Evolutionary conservation across 2,329 filamentous ascomycete genomes (phyloP), one percentile per base, ranked within the genome.

Genomic region (Cordyceps fumosorosea): DNA sequence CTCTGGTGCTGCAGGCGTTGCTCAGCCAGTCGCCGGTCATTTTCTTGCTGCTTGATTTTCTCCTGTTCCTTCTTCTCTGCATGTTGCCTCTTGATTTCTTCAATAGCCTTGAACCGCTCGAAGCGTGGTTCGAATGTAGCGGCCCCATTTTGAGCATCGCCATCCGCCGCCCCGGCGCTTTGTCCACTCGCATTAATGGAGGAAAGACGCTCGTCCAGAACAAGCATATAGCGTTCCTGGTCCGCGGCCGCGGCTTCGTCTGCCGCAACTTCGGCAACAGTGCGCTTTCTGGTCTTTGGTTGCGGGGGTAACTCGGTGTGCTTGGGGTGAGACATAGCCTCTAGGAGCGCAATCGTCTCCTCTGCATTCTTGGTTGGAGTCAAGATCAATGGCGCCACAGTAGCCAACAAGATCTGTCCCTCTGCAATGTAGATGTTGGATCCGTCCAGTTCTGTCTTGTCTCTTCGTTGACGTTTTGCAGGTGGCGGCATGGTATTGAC

Each of bases 231-330:
- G 53, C 91, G 85, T 75, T 99, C 93, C 66, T 91, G 87, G 63
- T 92, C 90, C 24, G 93, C 93, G 0, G 92, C 91, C 64, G 91
- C 82, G 1, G 95, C 93, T 76, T 99, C 93, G 70, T 99, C 95
- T 8, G 93, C 93, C 10, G 91, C 95, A 78, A 98, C 86, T 72
- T 99, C 93, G 10, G 95, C 95, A 20, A 96, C 88, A 0, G 95
- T 99, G 65, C 93, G 87, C 80, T 99, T 98, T 62, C 95, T 83
- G 8, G 88, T 88, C 80, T 96, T 97, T 3, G 92, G 92, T 64
- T 89, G 84, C 0, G 95, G 93, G 11, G 91, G 88, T 50, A 85
- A 80, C 56, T 89, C 84, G 34, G 85, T 84, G 73, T 97, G 90
- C 62, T 91, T 85, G 7, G 92, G 89, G 72, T 96, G 90, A 22